Conservation (phyloP, 192 early-diverging fungal genomes). For the Gorgonomyces haynaldii region DNA sequence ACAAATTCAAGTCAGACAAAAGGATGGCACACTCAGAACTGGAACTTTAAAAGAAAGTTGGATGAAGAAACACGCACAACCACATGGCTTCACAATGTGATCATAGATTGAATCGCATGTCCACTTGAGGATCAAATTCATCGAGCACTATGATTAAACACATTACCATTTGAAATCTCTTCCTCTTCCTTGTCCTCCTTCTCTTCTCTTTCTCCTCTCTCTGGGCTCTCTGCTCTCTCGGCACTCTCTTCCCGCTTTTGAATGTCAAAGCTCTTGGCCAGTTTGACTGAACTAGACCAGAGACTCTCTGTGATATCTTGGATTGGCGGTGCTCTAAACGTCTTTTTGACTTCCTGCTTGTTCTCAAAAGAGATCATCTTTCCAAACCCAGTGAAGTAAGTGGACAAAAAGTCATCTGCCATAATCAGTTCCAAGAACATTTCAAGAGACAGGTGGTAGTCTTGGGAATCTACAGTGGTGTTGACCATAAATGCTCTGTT, state of each 20-base stretch:
- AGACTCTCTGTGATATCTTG: conserved; percentile 32
- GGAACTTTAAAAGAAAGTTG: conserved; percentile 24
- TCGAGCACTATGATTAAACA: neutral
- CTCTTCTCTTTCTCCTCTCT: conserved; percentile 11
- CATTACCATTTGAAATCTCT: conserved; percentile 1
- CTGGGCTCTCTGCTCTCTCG: neutral
- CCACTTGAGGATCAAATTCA: neutral
- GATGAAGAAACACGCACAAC: conserved; percentile 16
- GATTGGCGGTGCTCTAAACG: conserved; percentile 14
- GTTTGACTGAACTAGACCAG: conserved; percentile 25
- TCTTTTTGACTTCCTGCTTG: conserved; percentile 21
- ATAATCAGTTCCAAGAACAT: conserved; percentile 73
- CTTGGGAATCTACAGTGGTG: conserved; percentile 18
- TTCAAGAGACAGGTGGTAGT: conserved; percentile 32
- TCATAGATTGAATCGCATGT: no score
- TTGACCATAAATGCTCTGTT: conserved; percentile 50
- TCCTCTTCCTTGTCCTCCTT: conserved; percentile 5
- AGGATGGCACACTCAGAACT: conserved; percentile 42
- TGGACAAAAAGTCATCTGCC: conserved; percentile 72
- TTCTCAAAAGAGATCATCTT: conserved; percentile 51
- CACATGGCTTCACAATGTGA: conserved; percentile 28
- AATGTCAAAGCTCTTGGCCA: conserved; percentile 10
- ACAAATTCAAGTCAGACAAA: conserved; percentile 43
- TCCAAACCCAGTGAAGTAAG: conserved; percentile 66
- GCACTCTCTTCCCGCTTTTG: neutral